A percentile compares a stretch with the other conserved stretches of the same genome.
Conservation (phyloP, 2,329 filamentous ascomycete species). For the Epichloe amarillans region DNA sequence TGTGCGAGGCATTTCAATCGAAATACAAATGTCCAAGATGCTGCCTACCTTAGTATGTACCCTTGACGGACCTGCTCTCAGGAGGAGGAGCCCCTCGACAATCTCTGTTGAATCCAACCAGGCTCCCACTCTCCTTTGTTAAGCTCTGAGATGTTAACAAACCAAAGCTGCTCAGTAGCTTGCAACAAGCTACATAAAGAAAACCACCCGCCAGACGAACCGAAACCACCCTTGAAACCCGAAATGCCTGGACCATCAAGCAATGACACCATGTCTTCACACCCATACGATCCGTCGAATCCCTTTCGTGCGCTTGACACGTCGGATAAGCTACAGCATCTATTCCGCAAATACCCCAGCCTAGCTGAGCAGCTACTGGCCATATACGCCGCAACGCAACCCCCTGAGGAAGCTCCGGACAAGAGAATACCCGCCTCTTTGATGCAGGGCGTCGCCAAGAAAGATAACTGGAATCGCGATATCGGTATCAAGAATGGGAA, state of each 20-base stretch:
- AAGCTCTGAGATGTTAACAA: background rate
- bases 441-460: constrained; percentile 21
- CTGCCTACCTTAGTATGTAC: constrained; percentile 41
- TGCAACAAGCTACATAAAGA: constrained; percentile 41
- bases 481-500: constrained; percentile 43
- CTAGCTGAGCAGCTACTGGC: constrained; percentile 32
- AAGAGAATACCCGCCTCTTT: constrained; percentile 20
- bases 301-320: constrained; percentile 40
- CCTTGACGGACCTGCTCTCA: background rate
- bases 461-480: constrained; percentile 42
- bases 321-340: constrained; percentile 32
- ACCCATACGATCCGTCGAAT: constrained; percentile 18
- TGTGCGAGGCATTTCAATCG: constrained; percentile 36
- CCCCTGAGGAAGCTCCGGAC: constrained; percentile 23
- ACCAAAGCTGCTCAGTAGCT: constrained; percentile 42
- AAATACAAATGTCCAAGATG: constrained; percentile 55
- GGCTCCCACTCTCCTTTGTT: no score
- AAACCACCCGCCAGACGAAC: constrained; percentile 31
- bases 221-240: constrained; percentile 11
- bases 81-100: no score
- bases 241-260: constrained; percentile 2
- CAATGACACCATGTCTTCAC: background rate
- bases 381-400: constrained; percentile 37
- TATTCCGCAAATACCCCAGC: constrained; percentile 40
- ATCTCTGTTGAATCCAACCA: no score